Percentiles rank a stretch among this genome's conserved stretches.
Evolutionary conservation across 768 basidiomycete genomes (phyloP).

Genomic region (Scleroderma bovista): DNA sequence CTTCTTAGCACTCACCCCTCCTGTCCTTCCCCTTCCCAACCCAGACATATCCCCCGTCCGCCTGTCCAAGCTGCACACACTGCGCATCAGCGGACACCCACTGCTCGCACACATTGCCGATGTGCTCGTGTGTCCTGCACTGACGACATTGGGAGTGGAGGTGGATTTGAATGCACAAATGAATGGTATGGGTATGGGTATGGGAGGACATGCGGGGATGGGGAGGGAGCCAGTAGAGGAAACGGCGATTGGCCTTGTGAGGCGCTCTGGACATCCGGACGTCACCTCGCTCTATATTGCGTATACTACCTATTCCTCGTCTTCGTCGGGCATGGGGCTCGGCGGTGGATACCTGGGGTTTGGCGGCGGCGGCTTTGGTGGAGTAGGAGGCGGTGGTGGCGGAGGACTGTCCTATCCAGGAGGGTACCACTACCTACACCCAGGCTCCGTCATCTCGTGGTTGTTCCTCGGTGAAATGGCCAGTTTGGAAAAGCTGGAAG

Average conservation of each 20-base stretch:
- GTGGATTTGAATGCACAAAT: constrained; percentile 42
- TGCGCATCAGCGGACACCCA: constrained; percentile 64
- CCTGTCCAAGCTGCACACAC: constrained; percentile 47
- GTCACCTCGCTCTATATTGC: constrained; percentile 58
- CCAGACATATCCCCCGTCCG: constrained; percentile 30
- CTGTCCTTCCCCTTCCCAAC: constrained; percentile 53
- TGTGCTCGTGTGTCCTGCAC: constrained; percentile 49
- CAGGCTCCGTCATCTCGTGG: constrained; percentile 53
- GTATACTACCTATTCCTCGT: constrained; percentile 27
- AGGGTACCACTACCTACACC: constrained; percentile 23
- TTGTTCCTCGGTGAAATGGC: constrained; percentile 55
- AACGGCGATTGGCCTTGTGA: constrained; percentile 53
- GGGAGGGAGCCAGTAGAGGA: constrained; percentile 69
- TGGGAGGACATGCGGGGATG: neutral
- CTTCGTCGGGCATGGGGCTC: no score
- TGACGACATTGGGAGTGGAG: constrained; percentile 59
- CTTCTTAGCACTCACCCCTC: constrained; percentile 53
- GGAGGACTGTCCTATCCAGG: no score
- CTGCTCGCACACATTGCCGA: constrained; percentile 59
- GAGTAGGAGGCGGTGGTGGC: constrained; percentile 25
- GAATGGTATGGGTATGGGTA: neutral
- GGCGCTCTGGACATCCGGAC: constrained; percentile 53
- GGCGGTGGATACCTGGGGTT: no score
- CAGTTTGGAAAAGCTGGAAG: constrained; percentile 51
- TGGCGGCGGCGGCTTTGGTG: no score